These are phyloP conservation scores for Chytridiales sp. DNA, from an alignment of 371 early-diverging fungal genomes.

Conservation along the genomic window DNA sequence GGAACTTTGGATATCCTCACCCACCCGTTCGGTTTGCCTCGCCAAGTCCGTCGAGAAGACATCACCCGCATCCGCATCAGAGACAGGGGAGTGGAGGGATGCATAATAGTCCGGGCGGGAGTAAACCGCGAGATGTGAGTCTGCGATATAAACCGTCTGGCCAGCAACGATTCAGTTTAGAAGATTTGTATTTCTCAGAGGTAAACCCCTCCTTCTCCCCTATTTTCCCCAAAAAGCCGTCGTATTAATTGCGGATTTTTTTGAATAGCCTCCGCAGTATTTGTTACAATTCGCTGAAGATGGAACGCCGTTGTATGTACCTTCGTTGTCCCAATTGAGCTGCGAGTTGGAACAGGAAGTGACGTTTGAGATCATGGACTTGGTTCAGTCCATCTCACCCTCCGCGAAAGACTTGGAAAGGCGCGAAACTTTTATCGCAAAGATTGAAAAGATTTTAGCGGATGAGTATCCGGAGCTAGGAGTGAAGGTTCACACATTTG, in stretches of 20 bases:
- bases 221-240: background rate
- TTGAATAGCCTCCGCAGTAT: background rate
- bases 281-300: background rate
- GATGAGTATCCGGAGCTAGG: constrained; percentile 40
- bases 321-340: background rate
- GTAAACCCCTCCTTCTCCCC: background rate
- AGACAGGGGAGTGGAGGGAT: no score
- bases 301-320: constrained; percentile 3
- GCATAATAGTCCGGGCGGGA: no score
- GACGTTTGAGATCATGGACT: constrained; percentile 28
- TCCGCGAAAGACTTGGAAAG: constrained; percentile 24
- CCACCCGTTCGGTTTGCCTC: no score
- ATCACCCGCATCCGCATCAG: no score
- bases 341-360: constrained; percentile 27
- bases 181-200: constrained; percentile 9
- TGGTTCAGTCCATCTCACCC: constrained; percentile 12
- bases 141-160: constrained; percentile 33
- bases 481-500: constrained; percentile 44
- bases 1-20: no score
- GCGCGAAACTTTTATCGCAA: constrained; percentile 31
- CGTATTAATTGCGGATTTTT: background rate
- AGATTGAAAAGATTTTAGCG: constrained; percentile 37
- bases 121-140: constrained; percentile 27
- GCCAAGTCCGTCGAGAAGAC: no score
- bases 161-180: constrained; percentile 20